Base-by-base conservation (phyloP, 805 yeast genomes). In the Starmerella potacharoeniae region DNA sequence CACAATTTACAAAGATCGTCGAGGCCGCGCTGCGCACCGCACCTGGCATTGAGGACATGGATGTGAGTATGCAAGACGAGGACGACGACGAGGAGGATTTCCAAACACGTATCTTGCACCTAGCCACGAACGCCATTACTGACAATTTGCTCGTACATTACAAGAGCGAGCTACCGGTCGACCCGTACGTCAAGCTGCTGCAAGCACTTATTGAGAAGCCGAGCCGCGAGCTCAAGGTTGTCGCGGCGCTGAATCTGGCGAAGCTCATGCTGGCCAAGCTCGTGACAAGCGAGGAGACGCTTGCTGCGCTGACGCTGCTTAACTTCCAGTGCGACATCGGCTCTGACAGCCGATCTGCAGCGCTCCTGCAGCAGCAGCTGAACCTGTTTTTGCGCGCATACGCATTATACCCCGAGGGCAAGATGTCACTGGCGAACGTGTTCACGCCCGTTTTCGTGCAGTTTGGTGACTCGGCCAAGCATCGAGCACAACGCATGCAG, bases 221-320 rank as follows among this genome's bases (percentile, higher is more conserved):
- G 43, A 71, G 78, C 60, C 86, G 86, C 1, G 77, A 76, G 31
- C 75, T 88, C 17, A 96, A 87, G 66, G 82, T 91, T 0, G 75
- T 81, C 1, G 84, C 91, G 9, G 95, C 91, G 0, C 95, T 87
- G 64, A 95, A 95, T 0, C 71, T 90, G 30, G 86, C 90, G 64
- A 90, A 91, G 70, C 71, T 91, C 51, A 80, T 83, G 62, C 73
- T 93, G 52, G 84, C 91, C 14, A 95, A 85, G 60, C 77, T 86
- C 22, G 75, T 89, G 54, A 77, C 74, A 6, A 89, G 84, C 64
- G 82, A 14, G 16, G 86, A 83, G 55, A 69, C 88, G 40, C 55
- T 69, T 10, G 56, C 84, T 64, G 78, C 85, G 0, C 73, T 90
- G 53, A 69, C 89, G 4, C 68, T 86, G 52, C 77, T 85, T 0